Base-by-base conservation (phyloP, 768 basidiomycete genomes). In the Pulveroboletus sp. region DNA sequence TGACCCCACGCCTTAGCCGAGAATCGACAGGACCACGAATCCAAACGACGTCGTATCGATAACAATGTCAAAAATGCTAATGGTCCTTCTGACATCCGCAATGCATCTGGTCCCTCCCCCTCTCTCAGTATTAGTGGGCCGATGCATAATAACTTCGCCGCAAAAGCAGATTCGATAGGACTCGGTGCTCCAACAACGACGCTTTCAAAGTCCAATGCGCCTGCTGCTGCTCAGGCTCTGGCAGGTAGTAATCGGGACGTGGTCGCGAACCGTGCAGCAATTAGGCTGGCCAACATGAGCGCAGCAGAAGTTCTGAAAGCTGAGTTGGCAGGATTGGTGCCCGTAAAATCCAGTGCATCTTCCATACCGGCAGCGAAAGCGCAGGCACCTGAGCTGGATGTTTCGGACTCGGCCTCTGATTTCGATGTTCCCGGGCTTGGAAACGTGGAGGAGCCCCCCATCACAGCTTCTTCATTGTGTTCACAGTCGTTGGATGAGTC, bases 201-300 rank as follows among this genome's bases (percentile, higher is more conserved):
- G 32, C 78, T 85, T 56, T 83, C 86, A 18, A 69, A 76, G 38
- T 70, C 76, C 50, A 80, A 81, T 58, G 71, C 71, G 2, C 76
- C 85, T 42, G 71, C 76, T 44, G 88, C 86, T 48, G 75, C 79
- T 11, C 83, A 85, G 57, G 88, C 87, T 37, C 73, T 94, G 46
- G 85, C 81, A 37, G 89, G 89, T 18, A 87, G 86, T n/a, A 95
- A 94, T 67, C 80, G 81, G 48, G 90, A 93, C 67, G 82, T 95
- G 51, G 92, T 94, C 27, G 85, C 86, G 43, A 95, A 95, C 68
- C 82, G 92, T 37, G 81, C 82, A 55, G 90, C 89, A 24, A 91
- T 96, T 56, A 83, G 94, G 52, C 85, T 95, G 81, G 95, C 95
- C 27, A 98, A 98, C 65, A 82, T 98, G 83, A 91, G 83, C 73